Conservation (phyloP, 345 rosid species). For the Camelina hispida region DNA sequence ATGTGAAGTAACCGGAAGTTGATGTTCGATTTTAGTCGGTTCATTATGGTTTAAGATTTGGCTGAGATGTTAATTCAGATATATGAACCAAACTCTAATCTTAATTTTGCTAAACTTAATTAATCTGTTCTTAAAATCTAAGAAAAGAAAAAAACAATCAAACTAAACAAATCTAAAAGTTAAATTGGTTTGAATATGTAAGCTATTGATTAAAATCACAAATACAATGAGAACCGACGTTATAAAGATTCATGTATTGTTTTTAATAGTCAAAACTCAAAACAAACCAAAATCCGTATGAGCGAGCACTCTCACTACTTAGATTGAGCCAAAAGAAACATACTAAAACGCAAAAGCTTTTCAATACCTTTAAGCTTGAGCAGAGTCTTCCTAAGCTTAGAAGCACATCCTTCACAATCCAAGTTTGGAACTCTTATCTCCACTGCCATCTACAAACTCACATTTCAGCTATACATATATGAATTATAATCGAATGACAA, state of each 20-base stretch:
- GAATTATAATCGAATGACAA: neutral
- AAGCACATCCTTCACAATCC: constrained; percentile 92
- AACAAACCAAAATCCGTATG: constrained; percentile 3
- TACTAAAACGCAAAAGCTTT: neutral
- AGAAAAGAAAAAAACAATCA: neutral
- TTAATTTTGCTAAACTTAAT: neutral
- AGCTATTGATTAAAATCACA: neutral
- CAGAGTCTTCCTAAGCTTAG: constrained; percentile 83
- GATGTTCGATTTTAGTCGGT: neutral
- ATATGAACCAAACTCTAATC: neutral
- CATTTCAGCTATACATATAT: neutral
- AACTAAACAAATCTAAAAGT: neutral
- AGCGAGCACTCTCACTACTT: neutral
- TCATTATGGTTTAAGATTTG: neutral
- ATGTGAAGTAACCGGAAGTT: neutral
- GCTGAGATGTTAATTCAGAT: neutral
- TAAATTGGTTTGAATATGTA: neutral
- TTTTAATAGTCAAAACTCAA: neutral
- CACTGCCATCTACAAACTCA: constrained; percentile 57
- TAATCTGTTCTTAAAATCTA: too few relatives aligned
- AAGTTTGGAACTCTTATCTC: constrained; percentile 91
- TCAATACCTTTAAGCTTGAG: constrained; percentile 82
- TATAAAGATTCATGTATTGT: neutral
- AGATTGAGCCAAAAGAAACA: neutral
- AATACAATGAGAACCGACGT: neutral